Evolutionary conservation across 345 rosid species (phyloP).

Genomic region (Excoecaria cochinchinensis): DNA sequence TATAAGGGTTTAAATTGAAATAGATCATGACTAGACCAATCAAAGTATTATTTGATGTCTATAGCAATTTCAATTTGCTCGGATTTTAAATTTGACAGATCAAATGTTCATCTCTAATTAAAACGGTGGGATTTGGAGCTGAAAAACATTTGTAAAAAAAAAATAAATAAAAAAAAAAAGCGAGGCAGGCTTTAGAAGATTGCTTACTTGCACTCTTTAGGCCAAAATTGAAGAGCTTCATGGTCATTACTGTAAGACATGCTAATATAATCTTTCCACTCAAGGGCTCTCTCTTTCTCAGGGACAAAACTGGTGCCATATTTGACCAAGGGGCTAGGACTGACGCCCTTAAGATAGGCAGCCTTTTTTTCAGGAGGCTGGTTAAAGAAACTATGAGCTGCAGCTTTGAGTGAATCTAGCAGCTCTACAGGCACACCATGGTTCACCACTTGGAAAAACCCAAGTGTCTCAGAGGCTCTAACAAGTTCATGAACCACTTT

Average conservation of each 20-base stretch:
- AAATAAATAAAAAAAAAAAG: not conserved
- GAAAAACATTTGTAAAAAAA: not conserved
- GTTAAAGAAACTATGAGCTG: conserved; percentile 47
- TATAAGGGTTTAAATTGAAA: too few species aligned
- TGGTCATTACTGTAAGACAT: conserved; percentile 47
- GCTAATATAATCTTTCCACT: conserved; percentile 65
- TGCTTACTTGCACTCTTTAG: conserved; percentile 43
- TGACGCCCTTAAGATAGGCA: conserved; percentile 36
- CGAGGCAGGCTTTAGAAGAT: not conserved
- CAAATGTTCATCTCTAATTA: too few species aligned
- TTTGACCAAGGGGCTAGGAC: conserved; percentile 52
- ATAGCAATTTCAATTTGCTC: too few species aligned
- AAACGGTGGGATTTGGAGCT: too few species aligned
- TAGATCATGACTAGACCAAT: too few species aligned
- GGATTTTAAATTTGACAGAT: too few species aligned
- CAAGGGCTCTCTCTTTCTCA: conserved; percentile 55
- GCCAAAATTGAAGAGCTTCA: conserved; percentile 57
- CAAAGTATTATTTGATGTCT: too few species aligned
- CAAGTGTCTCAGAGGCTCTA: conserved; percentile 48
- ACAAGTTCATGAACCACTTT: conserved; percentile 34
- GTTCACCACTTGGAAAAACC: conserved; percentile 60
- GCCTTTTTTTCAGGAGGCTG: conserved; percentile 43
- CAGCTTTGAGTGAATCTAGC: conserved; percentile 39
- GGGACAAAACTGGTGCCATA: conserved; percentile 60
- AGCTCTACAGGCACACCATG: conserved; percentile 50